Percentiles rank a stretch among this genome's conserved stretches.
phyloP scores from a whole-genome alignment of 805 yeast species.

The Wickerhamomyces bovis region DNA sequence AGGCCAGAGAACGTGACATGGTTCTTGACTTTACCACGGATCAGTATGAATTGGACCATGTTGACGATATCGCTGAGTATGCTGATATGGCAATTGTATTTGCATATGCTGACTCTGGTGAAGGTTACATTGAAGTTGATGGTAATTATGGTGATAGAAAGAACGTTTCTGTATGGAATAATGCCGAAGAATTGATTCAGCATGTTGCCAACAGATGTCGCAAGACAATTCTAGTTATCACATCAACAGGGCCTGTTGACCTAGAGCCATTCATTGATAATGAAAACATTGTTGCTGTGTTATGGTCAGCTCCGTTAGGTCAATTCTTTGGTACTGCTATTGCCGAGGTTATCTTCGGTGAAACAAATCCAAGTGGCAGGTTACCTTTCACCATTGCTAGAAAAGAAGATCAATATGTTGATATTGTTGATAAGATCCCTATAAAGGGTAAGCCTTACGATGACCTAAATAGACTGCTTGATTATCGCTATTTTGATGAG shows the following conservation, averaged over 20 bases:
- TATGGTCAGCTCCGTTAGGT: constrained; percentile 55
- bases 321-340: constrained; percentile 49
- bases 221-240: constrained; percentile 54
- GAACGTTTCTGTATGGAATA: constrained; percentile 49
- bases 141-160: constrained; percentile 54
- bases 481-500: constrained; percentile 54
- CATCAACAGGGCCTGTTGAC: constrained; percentile 54
- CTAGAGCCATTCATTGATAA: constrained; percentile 50
- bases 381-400: constrained; percentile 60
- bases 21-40: constrained; percentile 39
- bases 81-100: constrained; percentile 51
- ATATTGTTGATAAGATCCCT: constrained; percentile 34
- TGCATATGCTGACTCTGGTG: constrained; percentile 51
- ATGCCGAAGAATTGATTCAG: constrained; percentile 48
- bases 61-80: constrained; percentile 39
- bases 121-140: constrained; percentile 52
- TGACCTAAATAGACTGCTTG: constrained; percentile 35
- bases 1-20: constrained; percentile 41
- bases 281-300: constrained; percentile 52
- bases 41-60: constrained; percentile 39
- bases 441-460: constrained; percentile 31
- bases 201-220: constrained; percentile 42
- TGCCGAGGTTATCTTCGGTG: constrained; percentile 55
- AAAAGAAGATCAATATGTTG: constrained; percentile 41
- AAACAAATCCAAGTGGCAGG: constrained; percentile 55